Evolutionary conservation across 257 asterid species (phyloP).

Genomic region (Asclepias syriaca): DNA sequence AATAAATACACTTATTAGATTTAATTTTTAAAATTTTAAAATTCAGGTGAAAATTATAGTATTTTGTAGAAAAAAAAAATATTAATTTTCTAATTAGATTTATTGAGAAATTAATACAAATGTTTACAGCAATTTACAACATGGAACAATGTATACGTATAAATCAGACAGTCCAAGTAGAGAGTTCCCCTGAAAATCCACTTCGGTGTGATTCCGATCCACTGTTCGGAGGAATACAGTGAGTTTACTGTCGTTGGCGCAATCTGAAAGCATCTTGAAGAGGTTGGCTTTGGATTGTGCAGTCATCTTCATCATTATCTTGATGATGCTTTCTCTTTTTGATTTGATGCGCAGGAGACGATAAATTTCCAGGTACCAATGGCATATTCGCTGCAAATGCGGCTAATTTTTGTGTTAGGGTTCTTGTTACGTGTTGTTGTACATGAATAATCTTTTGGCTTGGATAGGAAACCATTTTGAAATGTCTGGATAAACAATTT

Average conservation of each 20-base stretch:
- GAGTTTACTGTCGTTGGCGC: constrained; percentile 77
- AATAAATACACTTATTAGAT: no score
- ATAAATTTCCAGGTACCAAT: constrained; percentile 21
- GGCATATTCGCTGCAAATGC: constrained; percentile 62
- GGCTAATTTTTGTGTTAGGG: constrained; percentile 63
- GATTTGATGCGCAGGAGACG: no score
- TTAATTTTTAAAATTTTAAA: no score
- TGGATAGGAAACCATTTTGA: constrained; percentile 67
- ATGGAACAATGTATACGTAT: neutral
- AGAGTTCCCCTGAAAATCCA: constrained; percentile 85
- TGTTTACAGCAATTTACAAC: neutral
- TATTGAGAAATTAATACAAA: no score
- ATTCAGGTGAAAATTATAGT: no score
- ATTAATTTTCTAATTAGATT: no score
- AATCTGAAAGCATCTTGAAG: constrained; percentile 76
- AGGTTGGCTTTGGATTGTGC: constrained; percentile 70
- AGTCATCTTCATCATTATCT: constrained; percentile 77
- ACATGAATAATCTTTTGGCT: no score
- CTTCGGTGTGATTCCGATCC: constrained; percentile 91
- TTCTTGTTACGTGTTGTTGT: constrained; percentile 11
- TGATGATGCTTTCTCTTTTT: constrained; percentile 2
- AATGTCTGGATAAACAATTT: constrained; percentile 71
- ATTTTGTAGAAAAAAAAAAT: no score
- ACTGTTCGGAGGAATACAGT: constrained; percentile 42
- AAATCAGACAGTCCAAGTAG: constrained; percentile 65